Base-by-base conservation (phyloP, 768 basidiomycete genomes). In the Amanita polypyramis region DNA sequence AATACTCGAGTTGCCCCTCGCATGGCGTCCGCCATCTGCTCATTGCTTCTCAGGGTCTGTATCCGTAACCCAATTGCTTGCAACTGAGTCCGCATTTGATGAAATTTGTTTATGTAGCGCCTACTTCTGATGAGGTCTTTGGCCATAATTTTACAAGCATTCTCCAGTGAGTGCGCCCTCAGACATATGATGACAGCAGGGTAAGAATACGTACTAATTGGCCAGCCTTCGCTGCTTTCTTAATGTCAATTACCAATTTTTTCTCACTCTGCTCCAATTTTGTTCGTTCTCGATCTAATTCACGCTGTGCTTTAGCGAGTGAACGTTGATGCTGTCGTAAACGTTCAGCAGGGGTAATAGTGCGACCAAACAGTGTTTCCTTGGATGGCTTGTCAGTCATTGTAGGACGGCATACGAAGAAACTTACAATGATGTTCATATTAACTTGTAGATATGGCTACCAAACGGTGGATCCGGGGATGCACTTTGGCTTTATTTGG, bases 21-120 rank as follows among this genome's bases (percentile, higher is more conserved):
- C 95, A 99, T 99, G 2, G 96, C 96, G 47, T 94, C 91, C 1
- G 94, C 95, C 96, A 99, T 99, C 68, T 95, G 91, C 63, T 98
- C 92, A 62, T 98, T 98, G 61, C 90, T 94, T 60, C 96, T 72
- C 50, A 99, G 72, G 5, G 93, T 92, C 65, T 99, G 96, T 73
- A 99, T 95, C 53, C 96, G 76, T 49, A 99, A 72, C 9, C 86
- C 82, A 35, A 99, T 90, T 5, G 95, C 96, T 65, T 99, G 96
- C 1, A 99, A 76, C 61, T 98, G 96, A 2, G 96, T 98, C 49
- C 90, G 80, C 95, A 99, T 98, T 62, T 94, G 91, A 62, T 96
- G 89, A 73, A 99, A 99, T 64, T 97, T 98, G 68, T 97, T 92
- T 20, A 93, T 74, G 62, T 99, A 98, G 59, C 88, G 79, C 42